These are phyloP conservation scores for Exserohilum turcica DNA, from an alignment of 2,329 filamentous ascomycete genomes.

Conservation along the genomic window DNA sequence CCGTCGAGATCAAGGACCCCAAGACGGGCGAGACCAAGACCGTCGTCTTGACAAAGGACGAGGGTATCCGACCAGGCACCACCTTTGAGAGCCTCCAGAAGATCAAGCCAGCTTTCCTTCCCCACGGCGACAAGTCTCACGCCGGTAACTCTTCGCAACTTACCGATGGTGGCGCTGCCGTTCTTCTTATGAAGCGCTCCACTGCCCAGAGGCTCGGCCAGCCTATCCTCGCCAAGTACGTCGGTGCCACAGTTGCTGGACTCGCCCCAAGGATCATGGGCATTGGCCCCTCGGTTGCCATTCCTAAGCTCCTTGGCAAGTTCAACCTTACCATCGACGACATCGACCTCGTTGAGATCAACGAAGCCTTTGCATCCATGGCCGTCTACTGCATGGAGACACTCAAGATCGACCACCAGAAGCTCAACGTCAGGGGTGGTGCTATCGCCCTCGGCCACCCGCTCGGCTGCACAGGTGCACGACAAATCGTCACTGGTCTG, in stretches of 20 bases:
- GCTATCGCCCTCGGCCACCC: conserved; percentile 85
- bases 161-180: conserved; percentile 88
- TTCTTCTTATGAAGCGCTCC: conserved; percentile 93
- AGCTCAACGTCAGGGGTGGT: conserved; percentile 81
- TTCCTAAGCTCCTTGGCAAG: conserved; percentile 81
- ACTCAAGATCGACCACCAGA: conserved; percentile 71
- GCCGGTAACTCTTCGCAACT: conserved; percentile 95
- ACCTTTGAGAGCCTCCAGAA: conserved; percentile 82
- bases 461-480: conserved; percentile 75
- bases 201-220: conserved; percentile 85
- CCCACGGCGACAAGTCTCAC: conserved; percentile 84
- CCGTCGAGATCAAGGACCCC: conserved; percentile 78
- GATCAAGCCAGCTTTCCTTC: conserved; percentile 86
- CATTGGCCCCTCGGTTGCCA: conserved; percentile 75
- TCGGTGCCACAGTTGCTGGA: conserved; percentile 87
- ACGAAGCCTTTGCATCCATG: conserved; percentile 98
- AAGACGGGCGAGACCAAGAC: conserved; percentile 78
- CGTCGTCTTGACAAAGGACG: conserved; percentile 81
- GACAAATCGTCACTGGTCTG: conserved; percentile 87
- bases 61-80: conserved; percentile 89
- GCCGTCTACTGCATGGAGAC: conserved; percentile 82
- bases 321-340: conserved; percentile 79
- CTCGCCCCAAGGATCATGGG: conserved; percentile 96
- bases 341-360: conserved; percentile 89
- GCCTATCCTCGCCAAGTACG: conserved; percentile 93